Evolutionary conservation across 495 filamentous ascomycete species (phyloP), one percentile per base, ranked within the genome.

Genomic region (Aspergillus nidulans): DNA sequence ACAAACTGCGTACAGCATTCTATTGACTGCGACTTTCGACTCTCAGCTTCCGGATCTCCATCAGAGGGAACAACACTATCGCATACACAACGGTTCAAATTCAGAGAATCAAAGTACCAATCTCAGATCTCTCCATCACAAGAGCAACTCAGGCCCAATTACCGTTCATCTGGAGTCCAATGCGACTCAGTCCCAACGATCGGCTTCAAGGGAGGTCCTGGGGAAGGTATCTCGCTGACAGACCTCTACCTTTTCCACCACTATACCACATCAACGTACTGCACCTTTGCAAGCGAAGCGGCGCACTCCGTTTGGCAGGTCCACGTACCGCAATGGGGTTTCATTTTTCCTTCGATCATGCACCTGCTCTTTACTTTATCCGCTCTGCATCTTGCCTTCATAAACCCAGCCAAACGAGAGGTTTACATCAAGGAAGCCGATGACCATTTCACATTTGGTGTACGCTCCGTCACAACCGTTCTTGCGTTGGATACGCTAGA

Each of bases 281-380:
- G 30, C 30, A 66, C 63, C 10, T 24, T 66, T 2, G 51, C 49
- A 2, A 51, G 56, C n/a, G 46, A 50, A 25, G 3, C 26, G 4
- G 12, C 49, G 0, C 58, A 59, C 6, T 47, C 58, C 13, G 16
- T 81, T 15, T 79, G 75, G 73, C 64, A 68, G 28, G 50, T 60
- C 6, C 67, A 71, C 32, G 45, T 77, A n/a, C 68, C 69, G 1
- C 60, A 70, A 59, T 73, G 74, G 63, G 72, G 72, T 0, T 66
- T 78, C 36, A 34, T 62, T 6, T 73, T 72, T 45, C 71, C 72
- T 1, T 75, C 74, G 1, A 70, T 79, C n/a, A 58, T 76, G 28
- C 75, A 77, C 49, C 69, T 77, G 7, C 67, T 77, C 8, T 62
- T 79, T 2, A 66, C 77, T 4, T 58, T 79, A 0, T 68, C 75